Evolutionary conservation across 2,329 filamentous ascomycete species (phyloP).

Genomic region (Orbilia blumenaviensis): DNA sequence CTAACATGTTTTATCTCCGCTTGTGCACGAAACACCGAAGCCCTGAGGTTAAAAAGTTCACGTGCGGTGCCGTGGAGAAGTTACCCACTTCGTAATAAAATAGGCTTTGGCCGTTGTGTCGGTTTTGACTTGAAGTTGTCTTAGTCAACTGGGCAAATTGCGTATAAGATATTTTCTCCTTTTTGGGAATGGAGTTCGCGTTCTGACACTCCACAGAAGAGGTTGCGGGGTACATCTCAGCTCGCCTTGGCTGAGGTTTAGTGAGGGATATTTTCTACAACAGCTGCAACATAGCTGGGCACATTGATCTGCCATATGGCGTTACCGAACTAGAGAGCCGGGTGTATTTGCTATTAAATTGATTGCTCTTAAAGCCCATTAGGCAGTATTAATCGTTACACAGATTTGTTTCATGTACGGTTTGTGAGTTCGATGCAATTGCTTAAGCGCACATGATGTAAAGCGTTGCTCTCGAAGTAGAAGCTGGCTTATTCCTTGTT

Average conservation of each 20-base stretch:
- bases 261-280: conserved; percentile 9
- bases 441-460: too few species aligned
- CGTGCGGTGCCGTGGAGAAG: conserved; percentile 1
- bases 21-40: neutral
- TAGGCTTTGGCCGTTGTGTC: neutral
- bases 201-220: neutral
- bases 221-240: conserved; percentile 1
- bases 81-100: neutral
- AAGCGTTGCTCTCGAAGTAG: too few species aligned
- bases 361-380: too few species aligned
- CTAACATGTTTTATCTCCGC: conserved; percentile 24
- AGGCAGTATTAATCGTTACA: too few species aligned
- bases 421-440: too few species aligned
- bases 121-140: neutral
- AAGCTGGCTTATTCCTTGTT: too few species aligned
- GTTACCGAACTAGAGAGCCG: too few species aligned
- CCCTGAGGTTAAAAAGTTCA: conserved; percentile 10
- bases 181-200: conserved; percentile 4
- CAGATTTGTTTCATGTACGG: too few species aligned
- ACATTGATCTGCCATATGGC: neutral
- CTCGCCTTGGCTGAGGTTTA: neutral
- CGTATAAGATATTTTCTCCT: conserved; percentile 6
- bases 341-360: too few species aligned
- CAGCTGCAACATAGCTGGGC: neutral
- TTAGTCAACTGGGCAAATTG: too few species aligned